Conservation (phyloP, 1,284 basidiomycete genomes). For the Porogramme epimiltina region DNA sequence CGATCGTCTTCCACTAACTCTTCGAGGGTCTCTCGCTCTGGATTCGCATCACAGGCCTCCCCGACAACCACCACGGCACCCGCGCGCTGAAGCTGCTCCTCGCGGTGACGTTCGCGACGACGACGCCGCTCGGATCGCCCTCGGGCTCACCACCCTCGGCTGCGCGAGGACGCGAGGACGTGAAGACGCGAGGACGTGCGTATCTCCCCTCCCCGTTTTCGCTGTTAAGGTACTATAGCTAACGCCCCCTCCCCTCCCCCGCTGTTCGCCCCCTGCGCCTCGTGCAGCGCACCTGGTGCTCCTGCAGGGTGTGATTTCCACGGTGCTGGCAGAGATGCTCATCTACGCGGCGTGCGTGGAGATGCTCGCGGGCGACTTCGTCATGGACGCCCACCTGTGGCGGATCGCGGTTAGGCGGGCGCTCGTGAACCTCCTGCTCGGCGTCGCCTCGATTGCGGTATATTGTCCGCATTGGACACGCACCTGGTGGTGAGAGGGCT, state of each 20-base stretch:
- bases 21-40: conserved; percentile 81
- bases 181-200: too few species aligned
- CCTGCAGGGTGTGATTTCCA: conserved; percentile 70
- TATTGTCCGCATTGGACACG: too few species aligned
- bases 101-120: conserved; percentile 66
- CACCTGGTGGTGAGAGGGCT: too few species aligned
- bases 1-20: conserved; percentile 77
- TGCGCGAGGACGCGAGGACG: conserved; percentile 31
- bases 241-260: background rate
- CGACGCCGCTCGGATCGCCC: conserved; percentile 64
- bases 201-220: too few species aligned
- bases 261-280: background rate
- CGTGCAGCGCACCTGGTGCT: conserved; percentile 48
- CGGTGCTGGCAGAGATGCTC: conserved; percentile 77
- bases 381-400: conserved; percentile 58
- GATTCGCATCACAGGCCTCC: conserved; percentile 71
- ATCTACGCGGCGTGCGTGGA: conserved; percentile 79
- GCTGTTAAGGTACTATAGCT: too few species aligned
- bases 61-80: conserved; percentile 36
- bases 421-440: conserved; percentile 53
- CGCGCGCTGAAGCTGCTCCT: conserved; percentile 52
- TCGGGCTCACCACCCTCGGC: conserved; percentile 54
- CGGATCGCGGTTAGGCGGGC: conserved; percentile 46
- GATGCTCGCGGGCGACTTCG: conserved; percentile 81
- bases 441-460: conserved; percentile 59